Evolutionary conservation across 352 stramenopile genomes (phyloP).

Genomic region (Phytophthora citrophthora): DNA sequence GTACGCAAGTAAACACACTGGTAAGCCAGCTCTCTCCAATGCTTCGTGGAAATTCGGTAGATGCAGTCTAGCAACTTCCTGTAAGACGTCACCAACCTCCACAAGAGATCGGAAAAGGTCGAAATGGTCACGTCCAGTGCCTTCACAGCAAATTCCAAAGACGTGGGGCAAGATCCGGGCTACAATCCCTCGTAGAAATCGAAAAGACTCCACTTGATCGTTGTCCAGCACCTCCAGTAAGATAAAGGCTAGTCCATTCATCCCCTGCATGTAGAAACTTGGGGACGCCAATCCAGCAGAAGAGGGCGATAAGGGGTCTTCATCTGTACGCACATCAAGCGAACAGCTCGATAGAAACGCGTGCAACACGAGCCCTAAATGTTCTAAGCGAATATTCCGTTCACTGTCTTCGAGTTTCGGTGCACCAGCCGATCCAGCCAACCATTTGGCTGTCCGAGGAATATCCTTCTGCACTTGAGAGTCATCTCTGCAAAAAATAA

Average conservation of each 20-base stretch:
- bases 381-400: conserved; percentile 37
- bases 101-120: conserved; percentile 77
- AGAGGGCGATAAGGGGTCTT: conserved; percentile 33
- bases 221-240: conserved; percentile 68
- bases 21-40: conserved; percentile 65
- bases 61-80: conserved; percentile 77
- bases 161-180: conserved; percentile 76
- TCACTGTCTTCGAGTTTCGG: conserved; percentile 48
- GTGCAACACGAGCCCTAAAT: conserved; percentile 63
- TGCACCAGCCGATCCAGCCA: conserved; percentile 64
- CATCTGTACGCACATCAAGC: conserved; percentile 48
- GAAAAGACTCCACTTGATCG: conserved; percentile 58
- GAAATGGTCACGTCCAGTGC: conserved; percentile 57
- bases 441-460: conserved; percentile 78
- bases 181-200: conserved; percentile 71
- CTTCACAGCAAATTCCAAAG: conserved; percentile 64
- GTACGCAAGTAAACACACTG: conserved; percentile 83
- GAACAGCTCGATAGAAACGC: conserved; percentile 72
- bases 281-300: conserved; percentile 25
- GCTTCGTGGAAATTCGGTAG: conserved; percentile 63
- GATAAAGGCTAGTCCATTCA: conserved; percentile 86
- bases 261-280: conserved; percentile 87
- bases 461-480: conserved; percentile 85
- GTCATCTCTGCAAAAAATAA: conserved; percentile 46
- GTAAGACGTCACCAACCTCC: conserved; percentile 72